phyloP scores from a whole-genome alignment of 805 yeast genomes.

The Brettanomyces naardenensis region DNA sequence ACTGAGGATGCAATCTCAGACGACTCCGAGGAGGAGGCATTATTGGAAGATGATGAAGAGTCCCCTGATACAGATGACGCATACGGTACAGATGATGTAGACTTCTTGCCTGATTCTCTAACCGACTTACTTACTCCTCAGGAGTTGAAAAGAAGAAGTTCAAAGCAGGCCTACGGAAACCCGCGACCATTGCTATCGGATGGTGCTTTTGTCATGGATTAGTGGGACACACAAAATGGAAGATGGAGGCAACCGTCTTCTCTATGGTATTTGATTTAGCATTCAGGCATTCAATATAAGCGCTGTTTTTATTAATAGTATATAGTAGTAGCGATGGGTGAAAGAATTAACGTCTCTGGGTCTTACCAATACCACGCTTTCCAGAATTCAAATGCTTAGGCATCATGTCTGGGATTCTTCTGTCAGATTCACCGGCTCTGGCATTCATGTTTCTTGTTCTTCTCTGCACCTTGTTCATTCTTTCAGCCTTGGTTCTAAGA shows the following conservation, averaged over 20 bases:
- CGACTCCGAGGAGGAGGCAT: constrained; percentile 27
- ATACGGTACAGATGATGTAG: constrained; percentile 46
- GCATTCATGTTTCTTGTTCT: constrained; percentile 90
- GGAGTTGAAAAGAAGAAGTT: constrained; percentile 60
- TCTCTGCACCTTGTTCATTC: constrained; percentile 83
- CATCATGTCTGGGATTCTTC: constrained; percentile 75
- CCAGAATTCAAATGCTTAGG: constrained; percentile 96
- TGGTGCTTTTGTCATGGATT: constrained; percentile 2
- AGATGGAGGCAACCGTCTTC: no score
- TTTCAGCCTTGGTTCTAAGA: constrained; percentile 74
- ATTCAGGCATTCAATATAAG: no score
- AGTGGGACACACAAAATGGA: no score
- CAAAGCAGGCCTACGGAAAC: constrained; percentile 30
- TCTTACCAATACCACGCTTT: constrained; percentile 92
- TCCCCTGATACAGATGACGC: constrained; percentile 11
- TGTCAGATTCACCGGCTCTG: constrained; percentile 92
- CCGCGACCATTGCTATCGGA: neutral
- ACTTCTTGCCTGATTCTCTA: constrained; percentile 73
- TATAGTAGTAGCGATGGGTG: no score
- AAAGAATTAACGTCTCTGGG: constrained; percentile 73
- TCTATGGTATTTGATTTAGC: no score
- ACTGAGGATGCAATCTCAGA: constrained; percentile 5
- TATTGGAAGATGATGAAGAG: constrained; percentile 21
- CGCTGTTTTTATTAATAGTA: no score
- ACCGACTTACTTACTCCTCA: constrained; percentile 79